These are phyloP conservation scores for Setaria italica DNA, from an alignment of 202 grass and related monocot genomes.

Conservation along the genomic window DNA sequence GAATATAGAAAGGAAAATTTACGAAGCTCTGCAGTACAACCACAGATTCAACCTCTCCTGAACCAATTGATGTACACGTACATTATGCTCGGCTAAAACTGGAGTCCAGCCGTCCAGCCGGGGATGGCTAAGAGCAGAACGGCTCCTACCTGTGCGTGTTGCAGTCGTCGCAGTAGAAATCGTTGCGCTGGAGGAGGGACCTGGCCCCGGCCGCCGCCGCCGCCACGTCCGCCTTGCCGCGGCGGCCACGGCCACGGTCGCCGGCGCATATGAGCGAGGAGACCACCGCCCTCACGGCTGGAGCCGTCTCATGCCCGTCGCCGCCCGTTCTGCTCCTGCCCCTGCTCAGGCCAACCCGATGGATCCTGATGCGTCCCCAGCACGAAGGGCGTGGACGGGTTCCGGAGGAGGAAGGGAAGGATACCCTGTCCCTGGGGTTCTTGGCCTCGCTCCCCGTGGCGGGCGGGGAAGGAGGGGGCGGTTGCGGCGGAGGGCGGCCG, in stretches of 20 bases:
- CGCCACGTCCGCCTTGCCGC: neutral
- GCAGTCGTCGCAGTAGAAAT: conserved; percentile 57
- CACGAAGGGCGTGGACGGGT: conserved; percentile 25
- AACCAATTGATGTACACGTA: neutral
- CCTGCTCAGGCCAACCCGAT: conserved; percentile 13
- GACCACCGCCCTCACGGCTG: neutral
- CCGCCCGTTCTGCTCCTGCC: conserved; percentile 6
- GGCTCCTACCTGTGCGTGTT: conserved; percentile 41
- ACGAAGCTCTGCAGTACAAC: neutral
- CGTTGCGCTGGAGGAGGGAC: conserved; percentile 54
- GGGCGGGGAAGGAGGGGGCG: neutral
- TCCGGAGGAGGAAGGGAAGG: neutral
- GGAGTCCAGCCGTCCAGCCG: no score
- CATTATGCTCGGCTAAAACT: neutral
- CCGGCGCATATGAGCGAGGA: neutral
- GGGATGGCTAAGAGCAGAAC: neutral
- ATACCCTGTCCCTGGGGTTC: conserved; percentile 18
- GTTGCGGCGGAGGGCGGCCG: neutral
- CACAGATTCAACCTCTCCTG: neutral
- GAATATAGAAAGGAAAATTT: neutral
- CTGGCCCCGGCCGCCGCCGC: neutral
- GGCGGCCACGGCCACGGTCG: neutral
- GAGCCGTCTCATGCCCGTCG: neutral
- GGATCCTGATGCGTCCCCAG: conserved; percentile 31
- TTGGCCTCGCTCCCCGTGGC: neutral